Base-by-base conservation (phyloP, 495 filamentous ascomycete species). In the Penicillium egyptiacum region DNA sequence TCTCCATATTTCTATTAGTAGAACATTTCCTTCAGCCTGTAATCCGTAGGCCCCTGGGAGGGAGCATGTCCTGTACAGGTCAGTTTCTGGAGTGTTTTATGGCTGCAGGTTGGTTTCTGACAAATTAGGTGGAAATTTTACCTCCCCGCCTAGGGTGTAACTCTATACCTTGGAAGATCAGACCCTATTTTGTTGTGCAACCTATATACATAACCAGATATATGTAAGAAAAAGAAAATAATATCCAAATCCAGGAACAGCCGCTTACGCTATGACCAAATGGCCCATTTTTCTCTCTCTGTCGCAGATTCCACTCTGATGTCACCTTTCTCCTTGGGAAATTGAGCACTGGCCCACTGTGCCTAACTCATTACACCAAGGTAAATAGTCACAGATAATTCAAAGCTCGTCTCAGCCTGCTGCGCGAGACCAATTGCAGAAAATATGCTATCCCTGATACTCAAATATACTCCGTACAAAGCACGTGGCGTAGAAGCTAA, bases 1-100 rank as follows among this genome's bases (percentile, higher is more conserved):
- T 51, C 62, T 61, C 65, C 65, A 62, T 62, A 60, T 57, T 67
- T 55, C 62, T 68, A 68, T 65, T 68, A 65, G 65, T 65, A 65
- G 65, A 62, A 67, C 59, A 55, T 26, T 33, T 10, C 49, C 20
- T 33, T 48, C 47, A 42, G 17, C 25, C 44, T 47, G 23, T 47
- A 52, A 33, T 30, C n/a, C 45, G 26, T 28, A 28, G 26, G 40
- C 56, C 60, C 60, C 60, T 55, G 40, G 56, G 39, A 25, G 19
- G 31, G 17, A 16, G 33, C 47, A 11, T 51, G 26, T 48, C 5
- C 5, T 37, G 35, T 39, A 37, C 47, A 50, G 19, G 20, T 39
- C 48, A 39, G 33, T 40, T 51, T 40, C 5, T 14, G 22, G 48
- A 25, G 16, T 35, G 35, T 23, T 53, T 57, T 33, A 16, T 23